Evolutionary conservation across 345 rosid genomes (phyloP).

Genomic region (Cochlearia excelsa): DNA sequence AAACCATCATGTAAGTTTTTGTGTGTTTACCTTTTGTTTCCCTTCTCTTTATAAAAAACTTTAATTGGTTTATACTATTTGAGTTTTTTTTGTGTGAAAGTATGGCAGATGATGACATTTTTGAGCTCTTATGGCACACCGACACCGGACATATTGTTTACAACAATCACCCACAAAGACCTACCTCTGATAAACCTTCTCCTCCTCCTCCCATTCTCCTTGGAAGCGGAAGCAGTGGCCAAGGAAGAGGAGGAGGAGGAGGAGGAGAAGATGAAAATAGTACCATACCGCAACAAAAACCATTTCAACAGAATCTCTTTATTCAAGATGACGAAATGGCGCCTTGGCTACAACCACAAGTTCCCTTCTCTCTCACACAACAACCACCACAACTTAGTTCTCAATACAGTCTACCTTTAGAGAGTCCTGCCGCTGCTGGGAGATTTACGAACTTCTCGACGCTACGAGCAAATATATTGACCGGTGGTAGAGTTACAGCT

Average conservation of each 20-base stretch:
- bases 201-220: constrained; percentile 22
- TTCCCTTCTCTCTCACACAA: neutral
- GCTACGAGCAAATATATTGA: neutral
- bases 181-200: constrained; percentile 31
- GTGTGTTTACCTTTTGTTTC: too few relatives aligned
- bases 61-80: too few relatives aligned
- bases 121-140: constrained; percentile 79
- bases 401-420: too few relatives aligned
- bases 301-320: constrained; percentile 42
- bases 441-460: constrained; percentile 16
- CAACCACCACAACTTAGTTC: too few relatives aligned
- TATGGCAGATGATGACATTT: constrained; percentile 65
- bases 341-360: constrained; percentile 56
- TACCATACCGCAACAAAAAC: constrained; percentile 14
- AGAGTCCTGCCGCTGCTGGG: neutral
- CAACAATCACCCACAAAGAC: constrained; percentile 39
- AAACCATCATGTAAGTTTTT: too few relatives aligned
- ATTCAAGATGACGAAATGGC: constrained; percentile 82
- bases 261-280: constrained; percentile 22
- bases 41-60: too few relatives aligned
- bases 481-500: constrained; percentile 9
- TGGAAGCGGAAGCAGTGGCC: neutral
- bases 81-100: too few relatives aligned
- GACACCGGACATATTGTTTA: constrained; percentile 68
- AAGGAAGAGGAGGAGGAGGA: neutral